Conservation (phyloP, 1,139 yeast genomes). For the Scheffersomyces titani region DNA sequence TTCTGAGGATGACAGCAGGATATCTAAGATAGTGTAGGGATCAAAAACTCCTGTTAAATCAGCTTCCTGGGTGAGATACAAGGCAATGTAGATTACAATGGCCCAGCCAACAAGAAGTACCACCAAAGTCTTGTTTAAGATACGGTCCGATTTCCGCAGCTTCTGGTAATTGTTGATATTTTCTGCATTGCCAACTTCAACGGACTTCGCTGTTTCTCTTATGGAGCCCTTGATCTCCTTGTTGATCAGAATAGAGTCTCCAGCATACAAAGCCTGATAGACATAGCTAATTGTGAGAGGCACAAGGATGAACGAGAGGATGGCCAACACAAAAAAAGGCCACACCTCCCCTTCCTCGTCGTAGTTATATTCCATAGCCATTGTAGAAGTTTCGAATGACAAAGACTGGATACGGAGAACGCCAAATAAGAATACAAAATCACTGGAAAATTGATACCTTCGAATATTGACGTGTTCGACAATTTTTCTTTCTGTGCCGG, state of each 20-base stretch:
- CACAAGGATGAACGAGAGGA: constrained; percentile 58
- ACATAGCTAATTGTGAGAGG: constrained; percentile 65
- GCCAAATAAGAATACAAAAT: not conserved
- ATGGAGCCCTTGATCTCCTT: constrained; percentile 35
- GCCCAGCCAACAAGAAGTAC: constrained; percentile 70
- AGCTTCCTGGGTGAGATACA: constrained; percentile 49
- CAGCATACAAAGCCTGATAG: constrained; percentile 21
- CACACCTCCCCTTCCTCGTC: constrained; percentile 94
- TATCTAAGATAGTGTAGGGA: constrained; percentile 85
- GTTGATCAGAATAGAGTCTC: constrained; percentile 25
- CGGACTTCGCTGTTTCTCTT: constrained; percentile 24
- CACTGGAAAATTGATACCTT: not conserved
- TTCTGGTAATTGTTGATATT: constrained; percentile 44
- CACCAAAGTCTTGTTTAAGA: constrained; percentile 48
- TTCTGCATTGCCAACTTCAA: constrained; percentile 42
- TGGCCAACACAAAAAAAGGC: constrained; percentile 89
- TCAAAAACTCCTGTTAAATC: constrained; percentile 61
- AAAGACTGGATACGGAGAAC: not conserved
- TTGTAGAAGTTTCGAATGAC: constrained; percentile 13
- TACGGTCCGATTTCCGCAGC: constrained; percentile 35
- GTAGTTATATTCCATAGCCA: constrained; percentile 62
- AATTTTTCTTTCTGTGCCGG: not conserved
- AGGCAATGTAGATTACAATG: constrained; percentile 50
- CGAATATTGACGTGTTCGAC: not conserved
- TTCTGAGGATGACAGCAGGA: constrained; percentile 67